Evolutionary conservation across 352 stramenopile genomes (phyloP).

Genomic region (Globisporangium ultimum): DNA sequence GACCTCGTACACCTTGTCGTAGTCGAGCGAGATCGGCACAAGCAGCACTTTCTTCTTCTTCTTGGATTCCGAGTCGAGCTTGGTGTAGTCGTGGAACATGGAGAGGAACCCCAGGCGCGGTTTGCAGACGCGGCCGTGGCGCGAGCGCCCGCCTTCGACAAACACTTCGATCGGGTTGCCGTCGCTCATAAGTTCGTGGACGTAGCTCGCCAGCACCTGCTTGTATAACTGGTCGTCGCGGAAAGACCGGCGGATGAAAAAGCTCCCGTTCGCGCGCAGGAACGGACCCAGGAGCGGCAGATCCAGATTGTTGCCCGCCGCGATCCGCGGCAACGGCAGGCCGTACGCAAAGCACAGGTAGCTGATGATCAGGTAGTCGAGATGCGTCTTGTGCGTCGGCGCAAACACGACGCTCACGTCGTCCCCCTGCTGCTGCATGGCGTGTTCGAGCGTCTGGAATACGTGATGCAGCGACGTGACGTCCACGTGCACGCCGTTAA

Average conservation of each 20-base stretch:
- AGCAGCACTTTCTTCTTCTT: slow-evolving; percentile 61
- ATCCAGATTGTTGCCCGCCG: slow-evolving; percentile 86
- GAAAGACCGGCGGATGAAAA: slow-evolving; percentile 89
- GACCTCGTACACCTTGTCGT: slow-evolving; percentile 88
- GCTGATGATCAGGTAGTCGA: slow-evolving; percentile 90
- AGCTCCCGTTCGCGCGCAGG: slow-evolving; percentile 82
- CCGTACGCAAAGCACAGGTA: slow-evolving; percentile 89
- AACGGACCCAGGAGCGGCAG: slow-evolving; percentile 78
- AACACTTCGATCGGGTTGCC: slow-evolving; percentile 88
- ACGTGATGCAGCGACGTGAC: slow-evolving; percentile 58
- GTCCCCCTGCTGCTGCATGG: slow-evolving; percentile 19
- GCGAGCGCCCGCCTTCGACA: slow-evolving; percentile 82
- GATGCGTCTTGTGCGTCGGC: slow-evolving; percentile 86
- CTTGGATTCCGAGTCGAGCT: slow-evolving; percentile 19
- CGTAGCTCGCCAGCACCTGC: slow-evolving; percentile 80
- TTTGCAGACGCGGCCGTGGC: slow-evolving; percentile 74
- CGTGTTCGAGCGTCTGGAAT: slow-evolving; percentile 39
- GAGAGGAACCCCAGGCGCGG: slow-evolving; percentile 67
- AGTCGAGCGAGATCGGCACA: slow-evolving; percentile 86
- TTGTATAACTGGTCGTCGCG: slow-evolving; percentile 73
- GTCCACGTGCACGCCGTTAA: slow-evolving; percentile 69
- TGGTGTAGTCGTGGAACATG: slow-evolving; percentile 68
- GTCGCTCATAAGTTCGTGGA: slow-evolving; percentile 77
- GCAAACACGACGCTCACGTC: slow-evolving; percentile 79
- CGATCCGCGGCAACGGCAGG: slow-evolving; percentile 81